A percentile compares a stretch with the other conserved stretches of the same genome.
phyloP scores from a whole-genome alignment of 225 moss, liverwort and hornwort species.

The Polytrichum commune region DNA sequence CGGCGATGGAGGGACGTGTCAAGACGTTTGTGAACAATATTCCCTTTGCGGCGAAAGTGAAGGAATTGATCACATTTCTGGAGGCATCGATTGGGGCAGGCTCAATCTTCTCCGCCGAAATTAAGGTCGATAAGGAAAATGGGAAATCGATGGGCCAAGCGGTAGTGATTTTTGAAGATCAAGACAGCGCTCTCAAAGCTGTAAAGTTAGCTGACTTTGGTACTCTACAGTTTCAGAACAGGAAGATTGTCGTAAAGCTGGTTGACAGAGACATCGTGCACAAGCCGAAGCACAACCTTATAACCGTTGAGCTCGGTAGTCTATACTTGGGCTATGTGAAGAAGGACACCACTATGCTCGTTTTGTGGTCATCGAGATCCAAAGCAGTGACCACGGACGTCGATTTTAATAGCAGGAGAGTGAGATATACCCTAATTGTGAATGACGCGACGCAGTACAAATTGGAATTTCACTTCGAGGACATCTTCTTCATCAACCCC shows the following conservation, averaged over 20 bases:
- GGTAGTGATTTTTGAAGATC: slow-evolving; percentile 40
- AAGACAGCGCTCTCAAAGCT: slow-evolving; percentile 34
- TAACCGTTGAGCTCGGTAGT: slow-evolving; percentile 22
- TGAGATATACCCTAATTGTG: slow-evolving; percentile 31
- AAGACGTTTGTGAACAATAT: slow-evolving; percentile 47
- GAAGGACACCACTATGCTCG: slow-evolving; percentile 21
- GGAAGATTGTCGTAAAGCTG: slow-evolving; percentile 16
- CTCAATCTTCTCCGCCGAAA: slow-evolving; percentile 36
- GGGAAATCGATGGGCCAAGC: slow-evolving; percentile 29
- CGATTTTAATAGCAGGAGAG: slow-evolving; percentile 36
- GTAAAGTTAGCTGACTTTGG: slow-evolving; percentile 16
- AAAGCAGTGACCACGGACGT: slow-evolving; percentile 20
- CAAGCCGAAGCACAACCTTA: slow-evolving; percentile 41
- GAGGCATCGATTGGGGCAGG: slow-evolving; percentile 34
- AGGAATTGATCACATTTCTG: slow-evolving; percentile 28
- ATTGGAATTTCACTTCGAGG: slow-evolving; percentile 64
- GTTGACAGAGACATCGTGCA: slow-evolving; percentile 26
- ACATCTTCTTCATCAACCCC: slow-evolving; percentile 31
- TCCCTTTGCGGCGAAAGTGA: slow-evolving; percentile 13
- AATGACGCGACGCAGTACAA: slow-evolving; percentile 52
- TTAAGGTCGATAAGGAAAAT: slow-evolving; percentile 10
- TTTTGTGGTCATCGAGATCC: slow-evolving; percentile 34
- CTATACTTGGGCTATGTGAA: slow-evolving; percentile 33
- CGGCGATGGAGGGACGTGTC: slow-evolving; percentile 39
- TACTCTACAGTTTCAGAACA: slow-evolving; percentile 10